phyloP scores from a whole-genome alignment of 768 basidiomycete species.

The Panaeolus papilionaceus region DNA sequence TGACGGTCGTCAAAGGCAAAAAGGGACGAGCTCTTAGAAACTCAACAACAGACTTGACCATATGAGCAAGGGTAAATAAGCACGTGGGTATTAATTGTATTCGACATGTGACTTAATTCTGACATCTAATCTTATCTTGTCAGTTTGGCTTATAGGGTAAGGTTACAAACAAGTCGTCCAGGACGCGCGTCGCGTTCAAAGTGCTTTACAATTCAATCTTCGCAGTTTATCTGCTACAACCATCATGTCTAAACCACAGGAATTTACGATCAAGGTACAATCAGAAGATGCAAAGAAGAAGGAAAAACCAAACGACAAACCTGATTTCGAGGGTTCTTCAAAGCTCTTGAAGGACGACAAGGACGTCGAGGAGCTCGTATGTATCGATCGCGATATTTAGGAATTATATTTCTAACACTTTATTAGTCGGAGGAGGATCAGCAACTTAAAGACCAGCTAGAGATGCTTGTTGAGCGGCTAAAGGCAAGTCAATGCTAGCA shows the following conservation, averaged over 20 bases:
- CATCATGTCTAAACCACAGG: constrained; percentile 64
- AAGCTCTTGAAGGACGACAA: constrained; percentile 59
- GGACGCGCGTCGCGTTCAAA: constrained; percentile 63
- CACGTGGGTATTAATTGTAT: background rate
- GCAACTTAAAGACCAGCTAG: constrained; percentile 91
- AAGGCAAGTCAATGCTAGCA: constrained; percentile 60
- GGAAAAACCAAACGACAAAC: constrained; percentile 51
- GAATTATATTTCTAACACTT: constrained; percentile 18
- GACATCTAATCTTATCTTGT: constrained; percentile 10
- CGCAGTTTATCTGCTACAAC: constrained; percentile 21
- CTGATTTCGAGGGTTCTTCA: constrained; percentile 51
- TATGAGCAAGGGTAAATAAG: background rate
- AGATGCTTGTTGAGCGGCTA: constrained; percentile 94
- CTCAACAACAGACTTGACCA: background rate
- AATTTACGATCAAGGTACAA: constrained; percentile 65
- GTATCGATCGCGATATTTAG: constrained; percentile 35
- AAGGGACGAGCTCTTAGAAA: background rate
- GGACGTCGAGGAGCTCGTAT: constrained; percentile 77
- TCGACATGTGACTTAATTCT: background rate
- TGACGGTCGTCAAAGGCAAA: constrained; percentile 11
- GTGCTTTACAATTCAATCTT: constrained; percentile 22
- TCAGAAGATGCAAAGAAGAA: constrained; percentile 83
- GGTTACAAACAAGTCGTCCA: constrained; percentile 11
- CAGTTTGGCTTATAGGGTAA: constrained; percentile 12
- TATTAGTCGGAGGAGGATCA: constrained; percentile 92